Evolutionary conservation across 106 monocot genomes (phyloP).

Genomic region (Vanilla planifolia): DNA sequence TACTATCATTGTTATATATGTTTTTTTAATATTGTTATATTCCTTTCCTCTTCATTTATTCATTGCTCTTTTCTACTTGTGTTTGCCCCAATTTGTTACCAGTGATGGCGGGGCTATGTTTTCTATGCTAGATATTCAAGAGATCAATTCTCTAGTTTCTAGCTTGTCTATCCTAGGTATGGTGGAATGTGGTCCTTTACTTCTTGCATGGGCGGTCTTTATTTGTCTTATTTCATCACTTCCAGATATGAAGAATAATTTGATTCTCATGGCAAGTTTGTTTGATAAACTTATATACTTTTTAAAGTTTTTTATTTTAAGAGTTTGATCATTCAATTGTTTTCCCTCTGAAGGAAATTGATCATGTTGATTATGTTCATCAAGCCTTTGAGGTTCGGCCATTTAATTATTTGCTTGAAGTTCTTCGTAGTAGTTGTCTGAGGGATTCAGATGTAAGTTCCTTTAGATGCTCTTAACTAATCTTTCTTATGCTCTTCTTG

Average conservation of each 20-base stretch:
- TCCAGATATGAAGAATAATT: slow-evolving; percentile 34
- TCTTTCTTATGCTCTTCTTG: not conserved
- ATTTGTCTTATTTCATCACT: slow-evolving; percentile 67
- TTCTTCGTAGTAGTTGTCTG: slow-evolving; percentile 45
- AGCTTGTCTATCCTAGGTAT: slow-evolving; percentile 34
- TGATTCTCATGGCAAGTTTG: slow-evolving; percentile 28
- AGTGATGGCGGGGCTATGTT: slow-evolving; percentile 48
- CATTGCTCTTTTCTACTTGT: not conserved
- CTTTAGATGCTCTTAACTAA: not conserved
- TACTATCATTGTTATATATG: slow-evolving; percentile 6
- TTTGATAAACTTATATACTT: not conserved
- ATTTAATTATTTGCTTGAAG: slow-evolving; percentile 57
- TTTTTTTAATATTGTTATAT: not conserved
- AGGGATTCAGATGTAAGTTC: slow-evolving; percentile 74
- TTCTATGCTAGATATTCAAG: slow-evolving; percentile 59
- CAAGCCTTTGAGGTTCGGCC: slow-evolving; percentile 53
- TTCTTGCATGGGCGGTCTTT: slow-evolving; percentile 91
- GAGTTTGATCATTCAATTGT: not conserved
- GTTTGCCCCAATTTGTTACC: slow-evolving; percentile 5
- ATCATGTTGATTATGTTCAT: slow-evolving; percentile 70
- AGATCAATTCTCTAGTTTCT: slow-evolving; percentile 77
- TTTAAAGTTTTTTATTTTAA: not conserved
- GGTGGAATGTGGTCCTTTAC: slow-evolving; percentile 63
- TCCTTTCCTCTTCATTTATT: not conserved
- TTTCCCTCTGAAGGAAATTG: slow-evolving; percentile 56